phyloP scores from a whole-genome alignment of 257 asterid species.

The Echites panduratus region DNA sequence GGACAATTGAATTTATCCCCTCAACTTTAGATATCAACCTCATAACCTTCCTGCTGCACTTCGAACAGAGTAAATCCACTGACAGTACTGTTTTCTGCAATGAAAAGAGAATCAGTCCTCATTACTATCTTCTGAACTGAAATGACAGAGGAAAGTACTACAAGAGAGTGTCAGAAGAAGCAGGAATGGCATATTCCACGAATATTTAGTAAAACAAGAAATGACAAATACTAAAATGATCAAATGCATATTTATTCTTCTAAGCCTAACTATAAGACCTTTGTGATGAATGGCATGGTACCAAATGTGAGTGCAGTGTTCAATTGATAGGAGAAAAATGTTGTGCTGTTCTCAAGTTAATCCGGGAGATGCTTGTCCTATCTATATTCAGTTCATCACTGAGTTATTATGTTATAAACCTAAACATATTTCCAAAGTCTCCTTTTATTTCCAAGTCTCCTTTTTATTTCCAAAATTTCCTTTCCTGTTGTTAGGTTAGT shows the following conservation, averaged over 20 bases:
- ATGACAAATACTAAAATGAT: background rate
- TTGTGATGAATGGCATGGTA: slow-evolving; percentile 18
- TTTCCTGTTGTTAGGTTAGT: background rate
- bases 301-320: background rate
- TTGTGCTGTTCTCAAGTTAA: slow-evolving; percentile 7
- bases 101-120: slow-evolving; percentile 4
- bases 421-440: background rate
- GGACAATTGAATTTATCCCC: slow-evolving; percentile 24
- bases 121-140: background rate
- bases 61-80: slow-evolving; percentile 34
- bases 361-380: background rate
- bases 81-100: slow-evolving; percentile 34
- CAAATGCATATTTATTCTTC: background rate
- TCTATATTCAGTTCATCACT: background rate
- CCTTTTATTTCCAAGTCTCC: background rate
- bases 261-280: slow-evolving; percentile 17
- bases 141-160: slow-evolving; percentile 10
- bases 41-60: slow-evolving; percentile 26
- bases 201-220: background rate
- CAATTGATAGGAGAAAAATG: slow-evolving; percentile 2
- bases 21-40: slow-evolving; percentile 24
- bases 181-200: slow-evolving; percentile 1
- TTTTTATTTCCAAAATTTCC: background rate
- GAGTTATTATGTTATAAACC: background rate
- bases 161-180: slow-evolving; percentile 13